phyloP scores from a whole-genome alignment of 805 yeast species.

The Lipomyces sp. region DNA sequence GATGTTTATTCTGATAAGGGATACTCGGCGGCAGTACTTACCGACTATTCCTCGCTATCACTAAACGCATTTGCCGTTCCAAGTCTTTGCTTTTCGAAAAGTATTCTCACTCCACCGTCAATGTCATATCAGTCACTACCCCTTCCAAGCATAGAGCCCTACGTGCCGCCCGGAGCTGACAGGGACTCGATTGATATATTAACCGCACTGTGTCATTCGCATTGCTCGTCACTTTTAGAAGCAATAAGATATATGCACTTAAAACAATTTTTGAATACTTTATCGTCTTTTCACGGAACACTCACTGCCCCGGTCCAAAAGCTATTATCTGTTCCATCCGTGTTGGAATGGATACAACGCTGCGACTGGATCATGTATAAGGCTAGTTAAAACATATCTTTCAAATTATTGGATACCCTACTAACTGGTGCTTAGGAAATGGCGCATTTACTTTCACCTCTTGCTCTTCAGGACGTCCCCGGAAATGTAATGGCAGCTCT shows the following conservation, averaged over 20 bases:
- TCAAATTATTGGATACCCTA: no score
- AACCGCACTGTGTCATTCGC: slow-evolving; percentile 57
- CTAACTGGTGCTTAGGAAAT: slow-evolving; percentile 36
- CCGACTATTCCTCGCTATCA: neutral
- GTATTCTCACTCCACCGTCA: slow-evolving; percentile 8
- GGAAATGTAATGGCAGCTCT: slow-evolving; percentile 52
- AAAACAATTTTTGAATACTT: slow-evolving; percentile 53
- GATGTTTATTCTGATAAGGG: no score
- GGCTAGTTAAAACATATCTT: slow-evolving; percentile 32
- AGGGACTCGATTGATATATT: slow-evolving; percentile 60
- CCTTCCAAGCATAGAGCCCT: slow-evolving; percentile 43
- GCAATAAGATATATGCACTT: slow-evolving; percentile 65
- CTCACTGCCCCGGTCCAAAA: slow-evolving; percentile 63
- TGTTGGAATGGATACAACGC: slow-evolving; percentile 60
- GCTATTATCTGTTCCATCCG: slow-evolving; percentile 41
- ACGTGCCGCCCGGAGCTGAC: slow-evolving; percentile 47
- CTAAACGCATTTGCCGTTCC: slow-evolving; percentile 15
- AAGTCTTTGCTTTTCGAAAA: slow-evolving; percentile 8
- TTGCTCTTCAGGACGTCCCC: slow-evolving; percentile 59
- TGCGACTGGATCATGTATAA: slow-evolving; percentile 67
- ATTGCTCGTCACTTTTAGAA: slow-evolving; percentile 63
- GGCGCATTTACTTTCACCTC: slow-evolving; percentile 58
- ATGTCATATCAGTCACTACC: slow-evolving; percentile 37
- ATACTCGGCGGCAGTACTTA: slow-evolving; percentile 1
- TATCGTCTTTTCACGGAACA: slow-evolving; percentile 52